phyloP scores from a whole-genome alignment of 352 stramenopile genomes.

The Peronosclerospora sorghi region DNA sequence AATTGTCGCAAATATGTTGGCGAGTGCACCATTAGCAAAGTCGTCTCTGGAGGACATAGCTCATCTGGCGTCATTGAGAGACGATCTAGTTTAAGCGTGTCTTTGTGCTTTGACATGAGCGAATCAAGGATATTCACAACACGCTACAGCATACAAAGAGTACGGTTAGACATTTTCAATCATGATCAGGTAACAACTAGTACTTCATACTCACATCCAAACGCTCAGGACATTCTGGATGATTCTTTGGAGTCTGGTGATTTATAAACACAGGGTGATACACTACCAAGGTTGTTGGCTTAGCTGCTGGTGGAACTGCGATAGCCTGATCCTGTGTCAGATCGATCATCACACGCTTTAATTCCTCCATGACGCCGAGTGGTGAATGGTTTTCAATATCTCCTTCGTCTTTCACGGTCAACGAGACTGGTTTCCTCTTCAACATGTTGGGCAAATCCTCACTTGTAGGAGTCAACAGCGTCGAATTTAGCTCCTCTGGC shows the following conservation, averaged over 20 bases:
- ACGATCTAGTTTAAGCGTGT: slow-evolving; percentile 56
- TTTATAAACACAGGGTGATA: slow-evolving; percentile 79
- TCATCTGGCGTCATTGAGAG: slow-evolving; percentile 58
- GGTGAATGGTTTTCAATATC: slow-evolving; percentile 6
- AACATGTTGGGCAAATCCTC: not conserved
- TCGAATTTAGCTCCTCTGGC: slow-evolving; percentile 44
- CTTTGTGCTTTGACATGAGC: slow-evolving; percentile 52
- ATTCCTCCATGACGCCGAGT: slow-evolving; percentile 47
- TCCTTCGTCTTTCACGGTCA: slow-evolving; percentile 7
- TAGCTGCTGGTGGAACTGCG: slow-evolving; percentile 4
- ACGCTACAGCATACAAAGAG: slow-evolving; percentile 24
- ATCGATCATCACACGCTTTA: slow-evolving; percentile 72
- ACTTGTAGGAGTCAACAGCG: slow-evolving; percentile 24
- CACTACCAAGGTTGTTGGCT: slow-evolving; percentile 58
- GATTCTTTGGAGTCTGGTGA: slow-evolving; percentile 74
- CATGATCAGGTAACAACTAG: not conserved
- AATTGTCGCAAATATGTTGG: slow-evolving; percentile 70
- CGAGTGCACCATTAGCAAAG: slow-evolving; percentile 71
- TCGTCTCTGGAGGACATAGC: slow-evolving; percentile 62
- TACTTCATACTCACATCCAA: slow-evolving; percentile 45
- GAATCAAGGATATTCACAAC: slow-evolving; percentile 58
- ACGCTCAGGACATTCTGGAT: slow-evolving; percentile 73
- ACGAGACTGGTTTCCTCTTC: not conserved
- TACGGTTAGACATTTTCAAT: not conserved
- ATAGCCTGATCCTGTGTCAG: slow-evolving; percentile 50